Evolutionary conservation across 805 yeast genomes (phyloP).

Genomic region (Ascoidea asiatica): DNA sequence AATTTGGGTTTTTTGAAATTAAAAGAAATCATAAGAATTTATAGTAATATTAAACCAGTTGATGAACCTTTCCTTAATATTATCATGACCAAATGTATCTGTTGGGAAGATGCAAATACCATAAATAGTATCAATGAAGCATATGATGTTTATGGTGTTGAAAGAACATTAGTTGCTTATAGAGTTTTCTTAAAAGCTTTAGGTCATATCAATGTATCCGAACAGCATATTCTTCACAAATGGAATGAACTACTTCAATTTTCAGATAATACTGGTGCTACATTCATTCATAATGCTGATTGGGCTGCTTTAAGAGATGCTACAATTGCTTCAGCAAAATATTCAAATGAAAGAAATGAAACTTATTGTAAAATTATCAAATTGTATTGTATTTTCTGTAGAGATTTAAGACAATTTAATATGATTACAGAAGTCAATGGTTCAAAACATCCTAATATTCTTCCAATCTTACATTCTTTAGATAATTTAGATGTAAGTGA

Average conservation of each 20-base stretch:
- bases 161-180: conserved; percentile 54
- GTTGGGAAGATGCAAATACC: conserved; percentile 56
- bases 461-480: conserved; percentile 23
- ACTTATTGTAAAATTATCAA: conserved; percentile 43
- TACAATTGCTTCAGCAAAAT: conserved; percentile 34
- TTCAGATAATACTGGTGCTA: conserved; percentile 38
- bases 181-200: conserved; percentile 62
- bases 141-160: conserved; percentile 41
- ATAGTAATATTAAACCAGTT: conserved; percentile 41
- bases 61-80: conserved; percentile 80
- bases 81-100: conserved; percentile 47
- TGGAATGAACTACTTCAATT: conserved; percentile 42
- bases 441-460: conserved; percentile 26
- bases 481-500: conserved; percentile 23
- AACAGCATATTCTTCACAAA: conserved; percentile 37
- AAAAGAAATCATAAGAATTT: conserved; percentile 39
- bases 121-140: conserved; percentile 50
- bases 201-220: conserved; percentile 45
- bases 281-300: conserved; percentile 67
- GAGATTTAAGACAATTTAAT: conserved; percentile 32
- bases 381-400: conserved; percentile 32
- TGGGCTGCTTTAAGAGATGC: conserved; percentile 79
- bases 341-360: conserved; percentile 30
- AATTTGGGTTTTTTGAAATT: conserved; percentile 44
- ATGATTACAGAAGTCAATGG: conserved; percentile 31